phyloP scores from a whole-genome alignment of 495 filamentous ascomycete species.

The Podospora bellae-mahoneyi region DNA sequence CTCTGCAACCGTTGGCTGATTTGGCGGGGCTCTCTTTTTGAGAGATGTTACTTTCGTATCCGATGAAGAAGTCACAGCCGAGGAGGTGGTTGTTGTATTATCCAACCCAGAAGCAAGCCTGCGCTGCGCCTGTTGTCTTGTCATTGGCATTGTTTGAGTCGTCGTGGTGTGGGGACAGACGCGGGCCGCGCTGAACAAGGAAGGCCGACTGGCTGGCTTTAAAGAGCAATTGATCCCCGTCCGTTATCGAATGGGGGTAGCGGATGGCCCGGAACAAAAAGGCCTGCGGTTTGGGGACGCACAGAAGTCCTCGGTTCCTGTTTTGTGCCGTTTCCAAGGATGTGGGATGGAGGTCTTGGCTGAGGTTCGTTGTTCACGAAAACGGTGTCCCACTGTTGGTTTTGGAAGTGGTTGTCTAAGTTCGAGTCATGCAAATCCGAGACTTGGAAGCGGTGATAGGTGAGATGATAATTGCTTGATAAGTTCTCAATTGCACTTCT shows the following conservation, averaged over 20 bases:
- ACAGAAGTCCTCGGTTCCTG: not conserved
- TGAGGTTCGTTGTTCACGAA: not conserved
- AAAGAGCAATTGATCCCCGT: not conserved
- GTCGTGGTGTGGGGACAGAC: not conserved
- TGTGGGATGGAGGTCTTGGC: not conserved
- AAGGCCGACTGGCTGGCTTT: not conserved
- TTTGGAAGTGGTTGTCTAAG: not conserved
- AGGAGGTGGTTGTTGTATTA: not conserved
- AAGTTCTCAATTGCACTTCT: not conserved
- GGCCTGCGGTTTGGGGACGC: not conserved
- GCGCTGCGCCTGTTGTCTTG: constrained; percentile 4
- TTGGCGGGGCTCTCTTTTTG: constrained; percentile 7
- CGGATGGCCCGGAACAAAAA: not conserved
- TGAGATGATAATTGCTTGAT: not conserved
- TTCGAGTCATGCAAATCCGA: not conserved
- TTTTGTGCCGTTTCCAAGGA: not conserved
- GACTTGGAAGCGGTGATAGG: not conserved
- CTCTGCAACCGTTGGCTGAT: not conserved
- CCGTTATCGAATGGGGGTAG: not conserved
- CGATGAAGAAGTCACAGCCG: not conserved
- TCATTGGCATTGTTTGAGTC: constrained; percentile 6
- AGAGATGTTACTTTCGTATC: not conserved
- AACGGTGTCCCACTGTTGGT: not conserved
- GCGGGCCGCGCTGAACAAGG: not conserved
- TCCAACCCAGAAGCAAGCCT: not conserved